These are phyloP conservation scores for Aquilaria yunnanensis DNA, from an alignment of 345 rosid species.

Conservation along the genomic window DNA sequence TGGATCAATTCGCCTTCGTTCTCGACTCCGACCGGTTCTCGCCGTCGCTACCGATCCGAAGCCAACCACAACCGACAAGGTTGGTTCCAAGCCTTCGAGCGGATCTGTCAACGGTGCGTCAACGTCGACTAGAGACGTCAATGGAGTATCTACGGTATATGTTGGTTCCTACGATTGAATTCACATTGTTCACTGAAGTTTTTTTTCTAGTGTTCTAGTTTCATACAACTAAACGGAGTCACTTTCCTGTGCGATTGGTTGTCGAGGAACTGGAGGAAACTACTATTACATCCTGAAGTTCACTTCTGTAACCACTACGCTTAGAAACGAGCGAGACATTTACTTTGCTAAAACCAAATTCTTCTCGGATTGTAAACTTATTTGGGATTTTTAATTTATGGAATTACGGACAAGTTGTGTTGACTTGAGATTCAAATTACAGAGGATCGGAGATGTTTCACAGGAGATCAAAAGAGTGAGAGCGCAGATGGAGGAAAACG, in stretches of 20 bases:
- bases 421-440: constrained; percentile 15
- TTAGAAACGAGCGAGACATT: no score
- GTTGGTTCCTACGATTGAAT: background rate
- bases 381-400: background rate
- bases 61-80: constrained; percentile 37
- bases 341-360: no score
- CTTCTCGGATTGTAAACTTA: no score
- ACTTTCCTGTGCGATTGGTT: background rate
- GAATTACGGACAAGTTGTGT: background rate
- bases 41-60: constrained; percentile 79
- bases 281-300: no score
- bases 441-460: constrained; percentile 85
- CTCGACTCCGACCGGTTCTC: constrained; percentile 25
- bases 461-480: constrained; percentile 85
- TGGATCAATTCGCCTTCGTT: constrained; percentile 21
- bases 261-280: constrained; percentile 11
- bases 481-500: constrained; percentile 95
- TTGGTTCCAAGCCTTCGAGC: constrained; percentile 21
- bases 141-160: constrained; percentile 59
- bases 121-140: constrained; percentile 33
- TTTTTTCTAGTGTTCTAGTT: background rate
- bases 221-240: no score
- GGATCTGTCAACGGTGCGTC: constrained; percentile 36
- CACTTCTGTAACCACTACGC: no score
- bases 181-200: background rate